These are phyloP conservation scores for Ophiostoma himal-ulmi DNA, from an alignment of 2,329 filamentous ascomycete species.

Conservation along the genomic window DNA sequence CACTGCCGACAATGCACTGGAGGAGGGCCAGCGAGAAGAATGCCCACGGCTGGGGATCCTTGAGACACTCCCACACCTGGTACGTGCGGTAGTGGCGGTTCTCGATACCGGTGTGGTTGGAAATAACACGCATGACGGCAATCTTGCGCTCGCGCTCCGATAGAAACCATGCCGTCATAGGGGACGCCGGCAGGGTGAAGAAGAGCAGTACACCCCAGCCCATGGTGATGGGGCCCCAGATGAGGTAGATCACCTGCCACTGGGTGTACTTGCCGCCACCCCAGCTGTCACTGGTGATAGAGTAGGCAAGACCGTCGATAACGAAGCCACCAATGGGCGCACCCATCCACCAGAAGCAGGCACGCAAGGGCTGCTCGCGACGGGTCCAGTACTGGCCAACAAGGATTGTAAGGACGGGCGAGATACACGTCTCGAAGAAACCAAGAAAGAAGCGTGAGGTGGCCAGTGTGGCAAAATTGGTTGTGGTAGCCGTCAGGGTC, in stretches of 20 bases:
- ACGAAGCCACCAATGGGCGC: conserved; percentile 20
- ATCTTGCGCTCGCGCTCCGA: conserved; percentile 30
- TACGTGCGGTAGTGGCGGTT: conserved; percentile 30
- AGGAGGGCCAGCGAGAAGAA: conserved; percentile 31
- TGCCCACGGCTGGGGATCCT: conserved; percentile 33
- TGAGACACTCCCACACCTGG: conserved; percentile 33
- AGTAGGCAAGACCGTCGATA: conserved; percentile 19
- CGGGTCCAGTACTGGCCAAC: conserved; percentile 23
- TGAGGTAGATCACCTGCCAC: conserved; percentile 33
- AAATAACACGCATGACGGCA: conserved; percentile 32
- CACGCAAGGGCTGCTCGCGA: conserved; percentile 22
- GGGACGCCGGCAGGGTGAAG: conserved; percentile 39
- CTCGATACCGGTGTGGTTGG: conserved; percentile 36
- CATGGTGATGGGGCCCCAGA: conserved; percentile 33
- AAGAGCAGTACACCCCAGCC: conserved; percentile 30
- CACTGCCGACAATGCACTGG: conserved; percentile 32
- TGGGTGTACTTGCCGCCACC: conserved; percentile 19
- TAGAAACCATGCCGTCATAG: conserved; percentile 34
- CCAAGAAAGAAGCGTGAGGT: conserved; percentile 23
- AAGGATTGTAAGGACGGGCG: conserved; percentile 21
- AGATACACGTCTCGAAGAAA: conserved; percentile 22
- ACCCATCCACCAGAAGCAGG: conserved; percentile 23
- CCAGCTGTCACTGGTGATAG: conserved; percentile 19
- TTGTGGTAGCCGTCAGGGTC: conserved; percentile 7
- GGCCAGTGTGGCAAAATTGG: conserved; percentile 19